Base-by-base conservation (phyloP, 495 filamentous ascomycete genomes). In the Lasiosphaeriaceae sp. region DNA sequence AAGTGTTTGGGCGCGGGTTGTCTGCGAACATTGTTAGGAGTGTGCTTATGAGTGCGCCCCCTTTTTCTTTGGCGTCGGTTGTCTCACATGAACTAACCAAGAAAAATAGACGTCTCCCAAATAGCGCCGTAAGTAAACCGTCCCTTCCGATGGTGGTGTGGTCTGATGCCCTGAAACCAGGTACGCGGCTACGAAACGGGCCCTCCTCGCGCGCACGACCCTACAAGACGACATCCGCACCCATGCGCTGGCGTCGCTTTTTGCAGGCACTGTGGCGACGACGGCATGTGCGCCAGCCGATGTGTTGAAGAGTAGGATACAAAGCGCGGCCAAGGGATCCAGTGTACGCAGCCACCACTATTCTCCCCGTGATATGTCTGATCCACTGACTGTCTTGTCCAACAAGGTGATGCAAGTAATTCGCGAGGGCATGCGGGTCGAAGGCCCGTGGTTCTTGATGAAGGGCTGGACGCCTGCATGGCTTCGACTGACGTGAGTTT, bases 391-490 rank as follows among this genome's bases (percentile, higher is more conserved):
- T 26, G 26, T 47, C 49, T 37, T 21, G 23, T 43, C 19, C 43
- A n/a, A 54, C 53, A 24, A 62, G 50, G 43, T 74, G 9, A 55
- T 66, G 41, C 65, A 64, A 35, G 68, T 70, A 21, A 23, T 71
- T 19, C 49, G 52, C 7, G 55, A 66, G 2, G 64, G 66, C 3
- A 44, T 73, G 17, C 57, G 56, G 20, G 57, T 56, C n/a, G 69
- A 73, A 59, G 72, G 70, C 6, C 69, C 67, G 11, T 49, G 57
- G 20, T 75, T 75, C 29, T 57, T 75, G 21, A 75, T 75, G 70
- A 73, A 71, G 54, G 72, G 72, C 3, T 75, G 72, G 72, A 75
- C 71, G 12, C 71, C 72, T 12, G 72, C 72, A 9, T 73, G 72
- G 71, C 45, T 75, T 39, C 57, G 71, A 47, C 57, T 75, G 45